These are phyloP conservation scores for Auricularia auricula-judae DNA, from an alignment of 768 basidiomycete species.

Conservation along the genomic window DNA sequence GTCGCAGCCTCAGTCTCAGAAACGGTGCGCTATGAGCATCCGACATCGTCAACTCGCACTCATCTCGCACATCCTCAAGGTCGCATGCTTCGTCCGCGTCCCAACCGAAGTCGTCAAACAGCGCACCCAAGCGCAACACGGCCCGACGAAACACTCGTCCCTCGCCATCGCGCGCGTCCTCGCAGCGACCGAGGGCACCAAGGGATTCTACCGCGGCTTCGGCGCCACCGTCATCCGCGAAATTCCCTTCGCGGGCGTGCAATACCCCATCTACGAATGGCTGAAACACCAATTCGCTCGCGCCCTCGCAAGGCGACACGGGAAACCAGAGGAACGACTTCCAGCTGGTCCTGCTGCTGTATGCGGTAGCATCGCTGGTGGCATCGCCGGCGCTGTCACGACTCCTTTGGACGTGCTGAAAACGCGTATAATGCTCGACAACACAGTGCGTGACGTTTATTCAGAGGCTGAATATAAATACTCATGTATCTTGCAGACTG, in stretches of 20 bases:
- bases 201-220: constrained; percentile 84
- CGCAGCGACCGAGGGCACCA: constrained; percentile 48
- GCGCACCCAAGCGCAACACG: constrained; percentile 58
- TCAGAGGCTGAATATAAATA: no score
- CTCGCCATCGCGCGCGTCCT: constrained; percentile 46
- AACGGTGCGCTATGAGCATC: constrained; percentile 30
- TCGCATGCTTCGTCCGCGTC: constrained; percentile 86
- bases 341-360: constrained; percentile 24
- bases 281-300: constrained; percentile 21
- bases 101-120: constrained; percentile 97
- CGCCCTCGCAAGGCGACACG: constrained; percentile 14
- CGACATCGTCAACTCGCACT: neutral
- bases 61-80: neutral
- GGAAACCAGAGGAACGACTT: constrained; percentile 6
- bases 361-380: constrained; percentile 31
- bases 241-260: constrained; percentile 30
- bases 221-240: constrained; percentile 65
- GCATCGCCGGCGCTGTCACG: constrained; percentile 22
- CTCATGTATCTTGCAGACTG: neutral
- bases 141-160: constrained; percentile 43
- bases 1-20: constrained; percentile 48
- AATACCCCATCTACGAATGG: constrained; percentile 40
- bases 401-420: constrained; percentile 29
- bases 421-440: constrained; percentile 35
- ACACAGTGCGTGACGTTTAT: constrained; percentile 13